phyloP scores from a whole-genome alignment of 116 monocot genomes.

The Trichopus zeylanicus region DNA sequence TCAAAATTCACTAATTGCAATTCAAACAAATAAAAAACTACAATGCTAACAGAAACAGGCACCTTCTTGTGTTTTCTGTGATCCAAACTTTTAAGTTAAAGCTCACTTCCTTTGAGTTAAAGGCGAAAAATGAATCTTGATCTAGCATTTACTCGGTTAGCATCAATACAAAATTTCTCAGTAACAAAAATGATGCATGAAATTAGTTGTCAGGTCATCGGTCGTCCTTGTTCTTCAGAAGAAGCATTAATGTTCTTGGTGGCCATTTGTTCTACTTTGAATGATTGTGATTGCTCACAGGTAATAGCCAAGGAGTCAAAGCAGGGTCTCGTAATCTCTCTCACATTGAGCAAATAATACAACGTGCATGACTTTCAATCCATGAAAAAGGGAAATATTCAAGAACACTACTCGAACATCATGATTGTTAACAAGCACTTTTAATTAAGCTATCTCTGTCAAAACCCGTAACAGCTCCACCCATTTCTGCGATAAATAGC shows the following conservation, averaged over 20 bases:
- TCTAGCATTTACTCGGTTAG: not conserved
- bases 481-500: not conserved
- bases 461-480: not conserved
- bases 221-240: not conserved
- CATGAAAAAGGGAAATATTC: constrained; percentile 3
- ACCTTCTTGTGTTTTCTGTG: not conserved
- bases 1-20: too few species aligned
- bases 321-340: too few species aligned
- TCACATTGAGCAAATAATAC: not conserved
- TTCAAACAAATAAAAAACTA: too few species aligned
- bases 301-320: not conserved
- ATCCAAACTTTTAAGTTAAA: not conserved
- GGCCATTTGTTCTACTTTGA: too few species aligned
- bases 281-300: too few species aligned
- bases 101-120: not conserved
- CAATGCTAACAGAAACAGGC: not conserved
- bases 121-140: not conserved
- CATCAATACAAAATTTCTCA: too few species aligned
- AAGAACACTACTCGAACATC: constrained; percentile 5
- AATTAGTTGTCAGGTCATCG: not conserved
- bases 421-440: not conserved
- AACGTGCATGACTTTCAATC: too few species aligned
- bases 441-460: not conserved
- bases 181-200: not conserved
- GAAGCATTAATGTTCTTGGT: not conserved